Conservation (phyloP, 176 grass and related monocot genomes). For the Avena atlantica region DNA sequence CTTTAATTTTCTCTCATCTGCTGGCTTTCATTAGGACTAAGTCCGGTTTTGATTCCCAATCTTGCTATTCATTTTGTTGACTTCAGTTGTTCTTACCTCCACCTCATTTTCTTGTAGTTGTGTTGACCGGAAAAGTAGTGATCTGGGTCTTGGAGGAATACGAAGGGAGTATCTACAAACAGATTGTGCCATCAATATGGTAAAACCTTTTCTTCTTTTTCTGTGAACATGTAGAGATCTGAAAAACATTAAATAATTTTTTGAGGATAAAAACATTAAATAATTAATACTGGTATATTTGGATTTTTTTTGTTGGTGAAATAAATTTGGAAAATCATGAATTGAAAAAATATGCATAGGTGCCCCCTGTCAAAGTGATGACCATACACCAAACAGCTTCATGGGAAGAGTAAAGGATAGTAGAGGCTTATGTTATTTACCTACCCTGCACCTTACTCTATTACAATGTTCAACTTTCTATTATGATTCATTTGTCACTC, state of each 20-base stretch:
- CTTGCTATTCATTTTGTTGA: constrained; percentile 32
- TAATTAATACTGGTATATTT: not conserved
- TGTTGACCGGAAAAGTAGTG: constrained; percentile 93
- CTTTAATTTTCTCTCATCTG: constrained; percentile 21
- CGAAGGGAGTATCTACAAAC: constrained; percentile 90
- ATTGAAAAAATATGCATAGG: not conserved
- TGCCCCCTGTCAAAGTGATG: not conserved
- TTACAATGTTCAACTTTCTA: constrained; percentile 4
- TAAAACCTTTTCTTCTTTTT: constrained; percentile 22
- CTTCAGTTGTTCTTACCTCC: constrained; percentile 7
- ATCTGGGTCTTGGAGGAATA: constrained; percentile 80
- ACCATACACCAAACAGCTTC: not conserved
- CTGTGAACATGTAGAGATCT: not conserved
- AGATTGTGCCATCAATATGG: constrained; percentile 88
- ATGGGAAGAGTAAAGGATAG: not conserved
- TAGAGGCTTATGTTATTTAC: not conserved
- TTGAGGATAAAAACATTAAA: not conserved
- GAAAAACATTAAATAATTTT: not conserved
- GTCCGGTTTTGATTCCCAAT: constrained; percentile 12
- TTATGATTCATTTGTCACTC: not conserved
- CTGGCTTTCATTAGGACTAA: constrained; percentile 5
- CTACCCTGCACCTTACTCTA: not conserved
- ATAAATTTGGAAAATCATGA: not conserved
- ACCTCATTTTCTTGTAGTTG: constrained; percentile 59
- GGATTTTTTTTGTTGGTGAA: constrained; percentile 4